Conservation (phyloP, 345 rosid species). For the Sisymbrium altissimum region DNA sequence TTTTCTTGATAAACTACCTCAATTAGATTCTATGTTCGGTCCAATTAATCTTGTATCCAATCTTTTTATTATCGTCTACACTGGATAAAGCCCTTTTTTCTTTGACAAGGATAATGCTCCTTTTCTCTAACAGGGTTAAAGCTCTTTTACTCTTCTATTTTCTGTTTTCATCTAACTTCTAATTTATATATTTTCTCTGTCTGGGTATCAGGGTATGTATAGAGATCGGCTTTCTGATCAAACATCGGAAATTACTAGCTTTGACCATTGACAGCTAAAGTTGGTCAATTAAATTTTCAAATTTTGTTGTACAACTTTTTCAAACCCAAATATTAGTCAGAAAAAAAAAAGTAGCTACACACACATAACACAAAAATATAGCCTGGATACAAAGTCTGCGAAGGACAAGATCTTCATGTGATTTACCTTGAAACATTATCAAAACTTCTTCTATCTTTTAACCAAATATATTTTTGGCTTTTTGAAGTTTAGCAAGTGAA, state of each 20-base stretch:
- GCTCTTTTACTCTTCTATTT: slow-evolving; percentile 7
- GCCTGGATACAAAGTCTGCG: slow-evolving; percentile 41
- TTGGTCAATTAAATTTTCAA: slow-evolving; percentile 28
- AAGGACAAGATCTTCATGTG: slow-evolving; percentile 53
- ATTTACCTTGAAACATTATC: slow-evolving; percentile 36
- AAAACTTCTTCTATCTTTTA: slow-evolving; percentile 7
- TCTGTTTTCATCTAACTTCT: background rate
- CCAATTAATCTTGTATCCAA: slow-evolving; percentile 3
- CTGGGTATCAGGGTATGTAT: background rate
- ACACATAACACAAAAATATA: slow-evolving; percentile 19
- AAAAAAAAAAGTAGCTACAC: background rate
- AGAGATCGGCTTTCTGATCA: background rate
- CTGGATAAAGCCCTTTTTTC: background rate
- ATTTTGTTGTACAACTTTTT: slow-evolving; percentile 25
- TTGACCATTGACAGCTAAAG: slow-evolving; percentile 28
- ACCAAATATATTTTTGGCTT: background rate
- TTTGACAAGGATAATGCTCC: slow-evolving; percentile 2
- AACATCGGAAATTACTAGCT: background rate
- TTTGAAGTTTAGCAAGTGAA: slow-evolving; percentile 6
- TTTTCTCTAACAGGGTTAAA: background rate
- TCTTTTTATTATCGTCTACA: slow-evolving; percentile 1
- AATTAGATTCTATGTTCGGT: background rate
- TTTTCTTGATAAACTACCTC: background rate
- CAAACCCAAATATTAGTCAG: slow-evolving; percentile 13
- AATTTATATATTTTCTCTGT: background rate